phyloP scores from a whole-genome alignment of 1,139 yeast genomes.

The Debaryomyces subglobosus region DNA sequence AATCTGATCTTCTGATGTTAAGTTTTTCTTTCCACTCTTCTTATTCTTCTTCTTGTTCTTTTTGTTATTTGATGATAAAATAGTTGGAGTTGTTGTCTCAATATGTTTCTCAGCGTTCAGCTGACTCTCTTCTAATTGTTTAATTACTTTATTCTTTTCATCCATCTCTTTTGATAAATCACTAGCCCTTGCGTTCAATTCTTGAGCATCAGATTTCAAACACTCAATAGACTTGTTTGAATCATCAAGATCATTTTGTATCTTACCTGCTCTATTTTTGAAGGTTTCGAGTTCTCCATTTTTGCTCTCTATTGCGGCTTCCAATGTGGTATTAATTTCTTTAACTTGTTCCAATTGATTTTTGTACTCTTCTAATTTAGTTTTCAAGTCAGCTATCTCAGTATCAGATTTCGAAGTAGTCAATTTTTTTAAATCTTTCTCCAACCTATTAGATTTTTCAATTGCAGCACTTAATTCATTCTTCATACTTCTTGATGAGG shows the following conservation, averaged over 20 bases:
- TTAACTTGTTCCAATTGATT: not conserved
- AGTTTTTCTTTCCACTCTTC: constrained; percentile 8
- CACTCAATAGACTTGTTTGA: not conserved
- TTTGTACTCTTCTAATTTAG: constrained; percentile 6
- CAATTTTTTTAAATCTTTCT: not conserved
- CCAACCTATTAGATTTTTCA: not conserved
- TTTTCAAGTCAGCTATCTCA: not conserved
- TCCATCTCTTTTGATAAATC: constrained; percentile 7
- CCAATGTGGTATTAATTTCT: not conserved
- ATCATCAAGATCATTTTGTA: not conserved
- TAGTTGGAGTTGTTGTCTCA: not conserved
- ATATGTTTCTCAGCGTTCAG: constrained; percentile 1
- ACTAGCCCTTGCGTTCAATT: constrained; percentile 1
- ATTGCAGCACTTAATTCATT: constrained; percentile 3
- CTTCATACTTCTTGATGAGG: not conserved
- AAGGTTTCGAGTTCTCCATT: constrained; percentile 1
- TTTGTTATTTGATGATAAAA: constrained; percentile 9
- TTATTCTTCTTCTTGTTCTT: constrained; percentile 19
- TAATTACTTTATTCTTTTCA: constrained; percentile 3
- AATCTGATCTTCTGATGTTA: not conserved
- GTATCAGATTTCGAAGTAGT: not conserved
- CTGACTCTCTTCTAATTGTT: constrained; percentile 7
- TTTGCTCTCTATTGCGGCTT: constrained; percentile 1
- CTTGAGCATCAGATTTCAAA: constrained; percentile 8
- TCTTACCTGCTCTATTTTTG: not conserved